Conservation (phyloP, 1,139 yeast species). For the Pichia sp. region DNA sequence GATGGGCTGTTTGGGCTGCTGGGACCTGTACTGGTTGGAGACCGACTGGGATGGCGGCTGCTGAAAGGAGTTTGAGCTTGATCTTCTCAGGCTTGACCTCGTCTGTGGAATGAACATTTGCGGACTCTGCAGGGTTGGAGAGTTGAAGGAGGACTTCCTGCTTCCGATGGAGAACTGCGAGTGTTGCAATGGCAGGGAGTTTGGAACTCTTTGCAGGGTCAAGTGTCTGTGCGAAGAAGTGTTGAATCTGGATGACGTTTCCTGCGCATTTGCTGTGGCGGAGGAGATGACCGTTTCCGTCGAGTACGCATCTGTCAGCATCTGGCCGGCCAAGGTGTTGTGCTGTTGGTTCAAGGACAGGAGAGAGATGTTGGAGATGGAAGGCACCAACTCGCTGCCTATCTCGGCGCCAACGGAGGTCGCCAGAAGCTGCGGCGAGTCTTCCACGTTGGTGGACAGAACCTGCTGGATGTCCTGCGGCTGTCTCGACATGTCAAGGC, state of each 20-base stretch:
- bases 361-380: slow-evolving; percentile 53
- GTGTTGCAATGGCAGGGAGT: slow-evolving; percentile 6
- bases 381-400: slow-evolving; percentile 49
- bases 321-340: slow-evolving; percentile 6
- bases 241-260: neutral
- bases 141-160: slow-evolving; percentile 19
- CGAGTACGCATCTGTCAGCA: neutral
- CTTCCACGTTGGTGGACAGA: slow-evolving; percentile 32
- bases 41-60: slow-evolving; percentile 9
- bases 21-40: neutral
- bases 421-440: slow-evolving; percentile 52
- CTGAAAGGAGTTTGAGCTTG: slow-evolving; percentile 13
- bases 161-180: slow-evolving; percentile 11
- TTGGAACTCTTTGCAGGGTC: slow-evolving; percentile 6
- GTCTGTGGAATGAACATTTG: slow-evolving; percentile 6
- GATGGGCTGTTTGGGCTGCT: slow-evolving; percentile 5
- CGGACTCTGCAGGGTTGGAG: slow-evolving; percentile 15
- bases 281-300: neutral
- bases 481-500: neutral
- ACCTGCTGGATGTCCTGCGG: slow-evolving; percentile 1
- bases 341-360: slow-evolving; percentile 38
- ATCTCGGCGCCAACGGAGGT: slow-evolving; percentile 50
- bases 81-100: slow-evolving; percentile 13
- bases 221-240: slow-evolving; percentile 6
- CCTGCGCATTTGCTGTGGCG: neutral